phyloP scores from a whole-genome alignment of 2,329 filamentous ascomycete genomes.

The Colletotrichum zoysiae region DNA sequence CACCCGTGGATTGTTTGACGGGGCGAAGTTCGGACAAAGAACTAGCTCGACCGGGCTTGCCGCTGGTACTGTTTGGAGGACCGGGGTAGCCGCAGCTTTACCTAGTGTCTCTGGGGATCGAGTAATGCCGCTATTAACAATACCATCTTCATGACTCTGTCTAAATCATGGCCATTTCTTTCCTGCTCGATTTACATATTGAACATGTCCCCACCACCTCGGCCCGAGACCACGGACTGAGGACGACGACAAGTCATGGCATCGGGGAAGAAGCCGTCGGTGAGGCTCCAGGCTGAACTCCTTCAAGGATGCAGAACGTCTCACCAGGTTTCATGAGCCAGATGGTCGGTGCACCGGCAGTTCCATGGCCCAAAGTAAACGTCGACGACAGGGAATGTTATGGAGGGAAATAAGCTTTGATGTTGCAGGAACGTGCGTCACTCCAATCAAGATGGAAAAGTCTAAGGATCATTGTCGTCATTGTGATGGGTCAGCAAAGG shows the following conservation, averaged over 20 bases:
- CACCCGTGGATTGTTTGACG: not conserved
- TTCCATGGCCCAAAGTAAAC: not conserved
- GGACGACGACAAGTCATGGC: no score
- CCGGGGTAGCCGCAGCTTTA: not conserved
- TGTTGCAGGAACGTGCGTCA: slow-evolving; percentile 34
- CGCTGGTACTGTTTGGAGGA: not conserved
- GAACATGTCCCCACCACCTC: not conserved
- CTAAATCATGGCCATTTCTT: slow-evolving; percentile 1
- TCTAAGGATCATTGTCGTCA: slow-evolving; percentile 22
- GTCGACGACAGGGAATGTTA: not conserved
- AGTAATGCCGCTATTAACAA: not conserved
- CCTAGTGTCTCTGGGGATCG: not conserved
- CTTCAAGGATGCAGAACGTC: no score
- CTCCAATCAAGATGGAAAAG: slow-evolving; percentile 24
- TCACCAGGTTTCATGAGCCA: no score
- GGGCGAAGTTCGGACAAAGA: slow-evolving; percentile 11
- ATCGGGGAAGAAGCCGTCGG: no score
- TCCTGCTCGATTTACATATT: not conserved
- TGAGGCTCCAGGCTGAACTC: no score
- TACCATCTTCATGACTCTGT: not conserved
- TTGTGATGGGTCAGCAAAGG: not conserved
- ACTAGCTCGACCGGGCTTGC: not conserved
- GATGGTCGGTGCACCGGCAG: no score
- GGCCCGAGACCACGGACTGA: slow-evolving; percentile 13
- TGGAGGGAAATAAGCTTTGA: slow-evolving; percentile 11